Conservation (phyloP, 495 filamentous ascomycete genomes). For the Sporormia fimetaria region DNA sequence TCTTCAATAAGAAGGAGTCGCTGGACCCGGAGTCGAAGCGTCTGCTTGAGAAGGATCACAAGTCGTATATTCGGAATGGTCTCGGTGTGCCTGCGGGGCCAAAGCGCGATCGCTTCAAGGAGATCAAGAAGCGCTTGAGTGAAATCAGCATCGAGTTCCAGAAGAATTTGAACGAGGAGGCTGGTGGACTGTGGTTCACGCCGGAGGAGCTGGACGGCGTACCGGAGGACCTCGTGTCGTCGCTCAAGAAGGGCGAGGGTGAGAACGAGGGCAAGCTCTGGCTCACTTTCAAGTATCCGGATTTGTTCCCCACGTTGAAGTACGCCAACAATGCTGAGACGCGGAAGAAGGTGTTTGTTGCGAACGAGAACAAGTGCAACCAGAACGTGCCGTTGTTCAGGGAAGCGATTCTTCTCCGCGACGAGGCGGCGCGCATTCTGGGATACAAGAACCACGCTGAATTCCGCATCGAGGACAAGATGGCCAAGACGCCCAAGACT, state of each 20-base stretch:
- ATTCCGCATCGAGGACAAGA: slow-evolving; percentile 89
- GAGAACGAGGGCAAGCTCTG: slow-evolving; percentile 51
- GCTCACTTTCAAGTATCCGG: slow-evolving; percentile 61
- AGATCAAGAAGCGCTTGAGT: slow-evolving; percentile 59
- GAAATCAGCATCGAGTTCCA: slow-evolving; percentile 55
- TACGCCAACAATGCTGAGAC: slow-evolving; percentile 48
- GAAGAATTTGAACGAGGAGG: slow-evolving; percentile 60
- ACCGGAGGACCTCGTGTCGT: slow-evolving; percentile 48
- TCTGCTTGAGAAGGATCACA: slow-evolving; percentile 57
- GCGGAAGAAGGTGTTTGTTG: slow-evolving; percentile 46
- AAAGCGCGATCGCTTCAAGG: slow-evolving; percentile 55
- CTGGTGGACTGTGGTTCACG: slow-evolving; percentile 56
- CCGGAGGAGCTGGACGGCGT: slow-evolving; percentile 50
- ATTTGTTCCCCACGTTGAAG: slow-evolving; percentile 54
- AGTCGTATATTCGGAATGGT: slow-evolving; percentile 53
- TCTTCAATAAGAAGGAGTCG: slow-evolving; percentile 45
- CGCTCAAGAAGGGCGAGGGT: slow-evolving; percentile 33
- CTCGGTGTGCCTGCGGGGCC: slow-evolving; percentile 50
- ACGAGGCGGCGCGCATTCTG: slow-evolving; percentile 82
- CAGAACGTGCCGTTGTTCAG: slow-evolving; percentile 76
- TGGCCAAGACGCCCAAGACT: slow-evolving; percentile 84
- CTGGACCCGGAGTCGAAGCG: slow-evolving; percentile 53
- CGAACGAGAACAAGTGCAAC: slow-evolving; percentile 73
- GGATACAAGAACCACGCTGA: slow-evolving; percentile 89
- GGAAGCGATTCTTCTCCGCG: slow-evolving; percentile 76